Percentiles rank a stretch among this genome's conserved stretches.
phyloP scores from a whole-genome alignment of 192 early-diverging fungal species.

The Dispira simplex region DNA sequence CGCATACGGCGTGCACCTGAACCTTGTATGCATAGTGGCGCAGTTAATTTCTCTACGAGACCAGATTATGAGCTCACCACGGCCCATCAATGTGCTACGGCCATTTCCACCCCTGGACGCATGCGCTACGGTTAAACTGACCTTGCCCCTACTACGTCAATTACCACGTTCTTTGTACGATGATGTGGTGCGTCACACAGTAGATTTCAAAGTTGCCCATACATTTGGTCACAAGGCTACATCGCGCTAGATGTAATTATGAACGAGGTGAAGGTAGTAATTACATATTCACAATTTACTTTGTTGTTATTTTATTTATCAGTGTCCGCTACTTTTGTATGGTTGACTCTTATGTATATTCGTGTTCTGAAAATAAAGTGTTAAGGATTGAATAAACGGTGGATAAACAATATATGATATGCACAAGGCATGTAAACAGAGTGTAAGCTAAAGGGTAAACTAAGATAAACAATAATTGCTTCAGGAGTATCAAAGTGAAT shows the following conservation, averaged over 20 bases:
- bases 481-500: no score
- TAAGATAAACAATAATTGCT: no score
- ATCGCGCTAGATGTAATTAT: neutral
- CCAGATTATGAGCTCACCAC: constrained; percentile 50
- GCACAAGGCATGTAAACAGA: no score
- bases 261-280: no score
- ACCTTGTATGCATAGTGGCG: constrained; percentile 78
- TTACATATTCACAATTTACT: no score
- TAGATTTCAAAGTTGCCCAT: neutral
- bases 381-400: no score
- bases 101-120: neutral
- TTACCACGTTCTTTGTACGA: neutral
- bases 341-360: no score
- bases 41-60: constrained; percentile 63
- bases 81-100: constrained; percentile 16
- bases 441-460: no score
- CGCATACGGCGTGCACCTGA: constrained; percentile 83
- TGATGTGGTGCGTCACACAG: neutral
- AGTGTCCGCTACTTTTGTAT: no score
- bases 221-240: neutral
- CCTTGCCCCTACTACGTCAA: neutral
- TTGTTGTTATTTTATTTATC: no score
- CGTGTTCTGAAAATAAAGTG: no score
- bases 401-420: no score
- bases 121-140: neutral